Evolutionary conservation across 306 rosid genomes (phyloP), one percentile per base, ranked within the genome.

Genomic region (Prosopis cineraria): DNA sequence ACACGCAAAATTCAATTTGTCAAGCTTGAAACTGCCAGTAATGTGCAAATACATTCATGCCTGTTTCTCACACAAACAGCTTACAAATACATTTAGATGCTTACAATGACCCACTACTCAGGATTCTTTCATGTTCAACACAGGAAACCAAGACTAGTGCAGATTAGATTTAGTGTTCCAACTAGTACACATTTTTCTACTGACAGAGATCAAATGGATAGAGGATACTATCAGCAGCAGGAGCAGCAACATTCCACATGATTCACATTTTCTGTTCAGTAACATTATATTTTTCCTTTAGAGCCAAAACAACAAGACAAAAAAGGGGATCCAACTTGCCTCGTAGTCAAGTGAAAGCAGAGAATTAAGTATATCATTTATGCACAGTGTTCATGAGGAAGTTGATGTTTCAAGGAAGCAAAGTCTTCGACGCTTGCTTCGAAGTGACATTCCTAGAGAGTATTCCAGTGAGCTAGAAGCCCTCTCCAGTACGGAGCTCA

Each of bases 401-500:
- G 87, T 79, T 16, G 90, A 84, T 52, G 86, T 78, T 44, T 87
- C 90, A 39, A 85, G 52, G 81, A 53, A 84, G 40, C 91, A 83
- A 27, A 74, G 44, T 76, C 92, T 88, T 77, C 77, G 87, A 73
- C 88, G 74, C 87, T 94, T 94, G 73, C 50, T 75, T 59, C 82
- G 87, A 47, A 75, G 75, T 1, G 87, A 85, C 24, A 87, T 85
- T 77, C 90, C 87, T 0, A 89, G 92, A 11, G 92, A 83, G 76
- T 88, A 92, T 68, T 94, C 98, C 39, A 85, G 81, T 50, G 86
- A 80, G 25, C 36, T 74, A 16, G 90, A 84, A 63, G 88, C 95
- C 78, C 91, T 92, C 2, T 92, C 93, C 6, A 94, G 76, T 5
- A 92, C 87, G 71, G 88, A 85, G 64, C 70, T 84, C 20, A 94